Percentiles rank a stretch among this genome's conserved stretches.
These are phyloP conservation scores for Pseudozyma pruni DNA, from an alignment of 1,284 basidiomycete genomes.

Conservation along the genomic window DNA sequence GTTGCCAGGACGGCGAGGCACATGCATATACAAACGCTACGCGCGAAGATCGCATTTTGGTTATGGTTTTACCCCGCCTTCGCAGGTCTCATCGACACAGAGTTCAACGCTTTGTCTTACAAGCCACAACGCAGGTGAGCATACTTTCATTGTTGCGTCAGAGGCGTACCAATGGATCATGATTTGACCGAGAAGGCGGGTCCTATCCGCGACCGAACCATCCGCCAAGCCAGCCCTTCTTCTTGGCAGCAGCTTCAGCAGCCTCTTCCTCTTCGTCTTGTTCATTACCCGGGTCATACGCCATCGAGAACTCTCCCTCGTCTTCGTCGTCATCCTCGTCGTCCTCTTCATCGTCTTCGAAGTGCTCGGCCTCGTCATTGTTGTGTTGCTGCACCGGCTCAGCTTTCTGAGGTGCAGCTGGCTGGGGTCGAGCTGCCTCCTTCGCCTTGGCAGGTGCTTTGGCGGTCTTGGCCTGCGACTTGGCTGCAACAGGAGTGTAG, in stretches of 20 bases:
- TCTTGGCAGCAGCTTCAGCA: conserved; percentile 42
- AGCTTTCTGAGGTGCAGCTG: conserved; percentile 16
- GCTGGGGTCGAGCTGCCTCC: conserved; percentile 5
- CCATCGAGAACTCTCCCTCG: conserved; percentile 29
- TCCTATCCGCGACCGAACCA: conserved; percentile 57
- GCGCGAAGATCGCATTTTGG: no score
- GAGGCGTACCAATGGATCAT: neutral
- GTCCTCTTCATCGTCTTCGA: conserved; percentile 28
- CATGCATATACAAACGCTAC: conserved; percentile 11
- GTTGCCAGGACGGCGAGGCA: neutral
- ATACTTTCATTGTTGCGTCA: no score
- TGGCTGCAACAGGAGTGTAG: neutral
- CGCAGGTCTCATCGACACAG: no score
- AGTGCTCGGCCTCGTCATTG: conserved; percentile 31
- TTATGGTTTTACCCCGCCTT: no score
- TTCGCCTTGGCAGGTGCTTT: conserved; percentile 14
- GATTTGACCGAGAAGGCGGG: neutral
- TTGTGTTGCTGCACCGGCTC: conserved; percentile 14
- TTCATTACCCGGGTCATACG: conserved; percentile 58
- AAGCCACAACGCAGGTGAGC: no score
- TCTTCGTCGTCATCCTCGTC: conserved; percentile 25
- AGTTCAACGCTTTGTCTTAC: no score
- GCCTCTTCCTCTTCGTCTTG: conserved; percentile 58
- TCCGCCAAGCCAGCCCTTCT: conserved; percentile 62
- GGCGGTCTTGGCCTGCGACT: conserved; percentile 14